Base-by-base conservation (phyloP, 2,329 filamentous ascomycete species). In the Ceratocystis diversiconidia region DNA sequence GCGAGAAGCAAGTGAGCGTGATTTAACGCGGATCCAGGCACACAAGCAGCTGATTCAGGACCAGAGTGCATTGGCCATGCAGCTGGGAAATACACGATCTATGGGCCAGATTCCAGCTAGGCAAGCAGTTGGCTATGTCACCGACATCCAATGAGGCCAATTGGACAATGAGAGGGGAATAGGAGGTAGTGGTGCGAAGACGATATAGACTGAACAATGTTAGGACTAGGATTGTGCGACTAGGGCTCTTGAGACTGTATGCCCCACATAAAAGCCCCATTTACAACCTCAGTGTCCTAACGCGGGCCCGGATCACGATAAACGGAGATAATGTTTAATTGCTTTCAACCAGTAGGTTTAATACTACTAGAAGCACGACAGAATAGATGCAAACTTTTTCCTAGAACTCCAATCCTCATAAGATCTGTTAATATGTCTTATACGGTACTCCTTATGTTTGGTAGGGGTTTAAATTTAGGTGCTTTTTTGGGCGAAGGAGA, bases 81-180 rank as follows among this genome's bases (percentile, higher is more conserved):
- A 76, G 69, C 71, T 84, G 66, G 79, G 81, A 7, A 76, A 79
- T 17, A 73, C 71, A 0, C 69, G 72, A 1, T 66, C 55, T 17
- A 69, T 69, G 7, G 48, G 67, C 8, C 55, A 28, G 19, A 69
- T 68, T 0, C 55, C 66, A 8, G 71, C 75, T 46, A 63, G 79
- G 69, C 76, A 78, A 68, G 79, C 82, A 74, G 80, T 83, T 74
- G 82, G 82, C n/a, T 84, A 77, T 69, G 76, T 84, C 41, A 78
- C 55, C 15, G 66, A 67, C 36, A 55, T 55, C 6, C 59, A 62
- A n/a, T 59, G 28, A 59, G 8, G 25, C 10, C 36, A 41, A 4
- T 41, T 41, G 10, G 36, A 4, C 36, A 41, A 41, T 12, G 10
- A 36, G 4, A 59, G 12, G 15, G 6, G 55, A n/a, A 19, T 10